Conservation (phyloP, 2,329 filamentous ascomycete species). For the Metarhizium rileyi region DNA sequence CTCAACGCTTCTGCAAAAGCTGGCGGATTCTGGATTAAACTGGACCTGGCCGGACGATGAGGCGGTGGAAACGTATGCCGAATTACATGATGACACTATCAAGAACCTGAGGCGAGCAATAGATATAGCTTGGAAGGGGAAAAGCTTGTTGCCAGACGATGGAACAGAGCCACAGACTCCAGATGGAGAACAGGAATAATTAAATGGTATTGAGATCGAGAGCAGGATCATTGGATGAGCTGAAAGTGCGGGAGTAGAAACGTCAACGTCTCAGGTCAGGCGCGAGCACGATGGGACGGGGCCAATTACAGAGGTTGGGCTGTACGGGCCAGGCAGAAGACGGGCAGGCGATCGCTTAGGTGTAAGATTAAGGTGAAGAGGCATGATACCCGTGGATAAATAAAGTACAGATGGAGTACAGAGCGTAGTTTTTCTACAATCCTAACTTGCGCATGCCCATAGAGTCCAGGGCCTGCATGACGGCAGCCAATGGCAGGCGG, state of each 20-base stretch:
- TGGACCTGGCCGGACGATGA: constrained; percentile 31
- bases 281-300: not conserved
- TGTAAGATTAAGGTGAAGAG: constrained; percentile 1
- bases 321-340: no score
- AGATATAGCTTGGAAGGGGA: constrained; percentile 10
- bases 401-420: no score
- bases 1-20: constrained; percentile 17
- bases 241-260: no score
- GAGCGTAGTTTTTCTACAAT: no score
- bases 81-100: constrained; percentile 16
- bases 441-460: no score
- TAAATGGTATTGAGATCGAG: not conserved
- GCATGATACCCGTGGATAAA: constrained; percentile 2
- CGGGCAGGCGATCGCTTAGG: not conserved
- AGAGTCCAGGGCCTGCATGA: not conserved
- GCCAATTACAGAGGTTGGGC: not conserved
- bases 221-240: not conserved
- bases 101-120: constrained; percentile 16
- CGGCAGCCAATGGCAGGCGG: not conserved
- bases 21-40: constrained; percentile 15
- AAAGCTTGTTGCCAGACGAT: not conserved
- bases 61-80: constrained; percentile 24
- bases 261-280: no score
- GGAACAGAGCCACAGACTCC: not conserved
- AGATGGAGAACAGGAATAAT: not conserved